phyloP scores from a whole-genome alignment of 108 stramenopile genomes.

The Pseudonitzschia delicatissima region DNA sequence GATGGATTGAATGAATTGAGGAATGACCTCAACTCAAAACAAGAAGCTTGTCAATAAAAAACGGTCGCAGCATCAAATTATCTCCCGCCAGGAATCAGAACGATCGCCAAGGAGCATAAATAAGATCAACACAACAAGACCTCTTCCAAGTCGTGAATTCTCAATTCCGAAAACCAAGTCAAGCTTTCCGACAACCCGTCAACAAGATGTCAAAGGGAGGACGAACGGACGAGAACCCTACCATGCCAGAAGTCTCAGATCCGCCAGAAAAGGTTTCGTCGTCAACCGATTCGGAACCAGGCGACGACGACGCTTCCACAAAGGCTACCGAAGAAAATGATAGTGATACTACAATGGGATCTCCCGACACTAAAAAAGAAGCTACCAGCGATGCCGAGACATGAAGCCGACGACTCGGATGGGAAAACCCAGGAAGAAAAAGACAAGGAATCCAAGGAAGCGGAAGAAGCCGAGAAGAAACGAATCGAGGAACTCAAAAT shows the following conservation, averaged over 20 bases:
- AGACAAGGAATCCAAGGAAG: constrained; percentile 1
- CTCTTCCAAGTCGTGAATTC: no score
- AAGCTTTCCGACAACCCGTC: no score
- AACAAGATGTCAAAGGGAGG: not conserved
- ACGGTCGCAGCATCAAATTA: no score
- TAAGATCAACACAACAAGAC: no score
- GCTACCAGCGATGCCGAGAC: not conserved
- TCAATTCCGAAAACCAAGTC: no score
- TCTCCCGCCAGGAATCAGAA: no score
- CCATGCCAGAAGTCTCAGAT: not conserved
- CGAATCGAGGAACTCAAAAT: constrained; percentile 19
- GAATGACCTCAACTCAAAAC: no score
- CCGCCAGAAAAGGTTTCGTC: not conserved
- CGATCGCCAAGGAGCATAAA: no score
- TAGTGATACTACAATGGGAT: not conserved
- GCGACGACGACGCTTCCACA: not conserved
- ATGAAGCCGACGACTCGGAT: not conserved
- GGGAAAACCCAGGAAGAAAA: constrained; percentile 4
- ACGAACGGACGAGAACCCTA: not conserved
- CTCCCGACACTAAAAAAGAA: constrained; percentile 11
- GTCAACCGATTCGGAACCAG: not conserved
- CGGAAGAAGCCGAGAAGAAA: constrained; percentile 10
- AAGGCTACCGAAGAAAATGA: not conserved
- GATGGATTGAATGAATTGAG: no score
- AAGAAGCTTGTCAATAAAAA: no score